These are phyloP conservation scores for Aspergillus heteromorphus DNA, from an alignment of 495 filamentous ascomycete species.

Conservation along the genomic window DNA sequence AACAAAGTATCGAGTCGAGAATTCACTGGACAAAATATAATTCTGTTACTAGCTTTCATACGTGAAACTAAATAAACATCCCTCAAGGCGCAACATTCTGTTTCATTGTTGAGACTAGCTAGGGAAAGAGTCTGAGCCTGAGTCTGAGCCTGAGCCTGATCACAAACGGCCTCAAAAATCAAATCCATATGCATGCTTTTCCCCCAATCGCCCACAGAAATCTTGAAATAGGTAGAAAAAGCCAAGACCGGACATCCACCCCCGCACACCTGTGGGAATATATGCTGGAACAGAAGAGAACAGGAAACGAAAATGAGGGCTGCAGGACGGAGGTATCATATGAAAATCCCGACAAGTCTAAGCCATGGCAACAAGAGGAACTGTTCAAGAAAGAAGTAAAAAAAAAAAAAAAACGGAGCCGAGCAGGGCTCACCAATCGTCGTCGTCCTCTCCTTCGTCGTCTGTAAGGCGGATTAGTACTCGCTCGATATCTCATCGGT, in stretches of 20 bases:
- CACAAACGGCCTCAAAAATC: not conserved
- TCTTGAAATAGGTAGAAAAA: not conserved
- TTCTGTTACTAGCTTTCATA: too few relatives aligned
- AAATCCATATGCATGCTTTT: not conserved
- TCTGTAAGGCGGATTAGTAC: conserved; percentile 46
- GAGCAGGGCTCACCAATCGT: conserved; percentile 59
- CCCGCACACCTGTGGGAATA: not conserved
- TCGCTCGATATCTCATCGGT: not conserved
- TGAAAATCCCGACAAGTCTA: conserved; percentile 9
- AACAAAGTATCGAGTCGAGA: too few relatives aligned
- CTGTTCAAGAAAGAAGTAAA: conserved; percentile 11
- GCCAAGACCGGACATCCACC: not conserved
- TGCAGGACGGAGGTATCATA: conserved; percentile 16
- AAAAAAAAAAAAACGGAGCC: conserved; percentile 13
- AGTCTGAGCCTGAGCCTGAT: not conserved
- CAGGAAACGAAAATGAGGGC: conserved; percentile 2
- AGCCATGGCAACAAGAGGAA: conserved; percentile 1
- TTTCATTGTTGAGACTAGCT: not conserved
- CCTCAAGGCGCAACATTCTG: not conserved
- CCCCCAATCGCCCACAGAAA: not conserved
- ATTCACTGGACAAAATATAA: too few relatives aligned
- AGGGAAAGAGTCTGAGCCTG: not conserved
- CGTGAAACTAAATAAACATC: too few relatives aligned
- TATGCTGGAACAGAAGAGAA: not conserved
- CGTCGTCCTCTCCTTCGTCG: conserved; percentile 72